phyloP scores from a whole-genome alignment of 495 filamentous ascomycete species.

The Podospora bellae-mahoneyi region DNA sequence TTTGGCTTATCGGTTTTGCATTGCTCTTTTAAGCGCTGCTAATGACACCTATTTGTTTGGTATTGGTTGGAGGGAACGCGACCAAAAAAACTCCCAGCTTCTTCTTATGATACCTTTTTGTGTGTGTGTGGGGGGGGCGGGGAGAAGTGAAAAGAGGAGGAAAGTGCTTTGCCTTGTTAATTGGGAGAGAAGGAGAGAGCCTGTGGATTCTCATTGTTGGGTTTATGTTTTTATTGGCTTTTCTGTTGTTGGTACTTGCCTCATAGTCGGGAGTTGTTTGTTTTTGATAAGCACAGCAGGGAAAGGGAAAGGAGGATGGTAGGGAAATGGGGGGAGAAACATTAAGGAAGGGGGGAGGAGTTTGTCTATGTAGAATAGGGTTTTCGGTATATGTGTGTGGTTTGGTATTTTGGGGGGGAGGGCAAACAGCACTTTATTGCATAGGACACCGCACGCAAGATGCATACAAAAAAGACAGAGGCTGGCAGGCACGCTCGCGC shows the following conservation, averaged over 20 bases:
- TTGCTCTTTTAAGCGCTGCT: slow-evolving; percentile 4
- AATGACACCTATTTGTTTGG: slow-evolving; percentile 8
- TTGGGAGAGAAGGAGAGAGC: neutral
- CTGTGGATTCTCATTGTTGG: neutral
- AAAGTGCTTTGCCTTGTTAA: neutral
- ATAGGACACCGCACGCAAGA: neutral
- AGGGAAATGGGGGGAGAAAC: neutral
- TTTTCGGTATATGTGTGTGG: neutral
- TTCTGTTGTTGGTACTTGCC: neutral
- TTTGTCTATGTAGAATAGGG: neutral
- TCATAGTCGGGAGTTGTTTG: neutral
- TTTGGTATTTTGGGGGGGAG: neutral
- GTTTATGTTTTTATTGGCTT: neutral
- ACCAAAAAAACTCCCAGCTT: neutral
- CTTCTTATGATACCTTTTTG: slow-evolving; percentile 28
- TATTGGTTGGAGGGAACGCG: slow-evolving; percentile 19
- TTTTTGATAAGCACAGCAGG: slow-evolving; percentile 5
- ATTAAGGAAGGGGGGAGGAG: neutral
- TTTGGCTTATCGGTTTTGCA: neutral
- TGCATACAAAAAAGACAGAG: neutral
- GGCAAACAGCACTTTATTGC: neutral
- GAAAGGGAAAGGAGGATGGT: neutral
- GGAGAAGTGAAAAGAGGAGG: neutral
- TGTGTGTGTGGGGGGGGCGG: slow-evolving; percentile 1
- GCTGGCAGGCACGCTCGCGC: neutral